Conservation (phyloP, 371 early-diverging fungal genomes). For the Circinella umbellata region DNA sequence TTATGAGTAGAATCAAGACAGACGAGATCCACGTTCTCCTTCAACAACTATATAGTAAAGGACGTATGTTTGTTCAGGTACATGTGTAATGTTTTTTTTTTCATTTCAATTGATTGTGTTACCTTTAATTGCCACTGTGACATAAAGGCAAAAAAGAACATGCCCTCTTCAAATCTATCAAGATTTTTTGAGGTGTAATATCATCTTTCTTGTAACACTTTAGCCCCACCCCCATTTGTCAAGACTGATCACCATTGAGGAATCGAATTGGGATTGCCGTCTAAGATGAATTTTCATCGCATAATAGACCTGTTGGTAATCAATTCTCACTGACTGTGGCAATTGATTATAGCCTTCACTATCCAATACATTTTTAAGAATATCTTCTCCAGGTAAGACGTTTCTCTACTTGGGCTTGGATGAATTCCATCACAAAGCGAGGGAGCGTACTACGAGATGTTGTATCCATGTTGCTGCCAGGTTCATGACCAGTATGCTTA, state of each 20-base stretch:
- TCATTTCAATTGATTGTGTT: no score
- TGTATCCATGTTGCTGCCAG: background rate
- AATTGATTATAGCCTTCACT: background rate
- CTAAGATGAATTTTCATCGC: background rate
- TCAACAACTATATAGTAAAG: no score
- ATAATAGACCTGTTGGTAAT: constrained; percentile 1
- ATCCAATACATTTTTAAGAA: background rate
- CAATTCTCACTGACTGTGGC: background rate
- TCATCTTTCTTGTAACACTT: background rate
- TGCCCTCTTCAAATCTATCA: no score
- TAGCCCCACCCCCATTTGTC: background rate
- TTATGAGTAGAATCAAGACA: no score
- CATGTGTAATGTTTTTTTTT: no score
- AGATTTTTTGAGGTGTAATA: background rate
- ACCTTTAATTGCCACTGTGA: no score
- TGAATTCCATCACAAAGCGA: background rate
- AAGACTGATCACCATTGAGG: background rate
- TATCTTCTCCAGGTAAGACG: background rate
- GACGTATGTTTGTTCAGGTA: no score
- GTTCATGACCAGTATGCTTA: no score
- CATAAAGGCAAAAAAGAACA: no score
- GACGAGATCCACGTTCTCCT: no score
- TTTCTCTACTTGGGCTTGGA: background rate
- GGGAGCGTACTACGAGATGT: background rate
- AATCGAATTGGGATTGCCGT: background rate